Percentiles rank a stretch among this genome's conserved stretches.
phyloP scores from a whole-genome alignment of 495 filamentous ascomycete genomes.

The Pseudotulostoma volvatum region DNA sequence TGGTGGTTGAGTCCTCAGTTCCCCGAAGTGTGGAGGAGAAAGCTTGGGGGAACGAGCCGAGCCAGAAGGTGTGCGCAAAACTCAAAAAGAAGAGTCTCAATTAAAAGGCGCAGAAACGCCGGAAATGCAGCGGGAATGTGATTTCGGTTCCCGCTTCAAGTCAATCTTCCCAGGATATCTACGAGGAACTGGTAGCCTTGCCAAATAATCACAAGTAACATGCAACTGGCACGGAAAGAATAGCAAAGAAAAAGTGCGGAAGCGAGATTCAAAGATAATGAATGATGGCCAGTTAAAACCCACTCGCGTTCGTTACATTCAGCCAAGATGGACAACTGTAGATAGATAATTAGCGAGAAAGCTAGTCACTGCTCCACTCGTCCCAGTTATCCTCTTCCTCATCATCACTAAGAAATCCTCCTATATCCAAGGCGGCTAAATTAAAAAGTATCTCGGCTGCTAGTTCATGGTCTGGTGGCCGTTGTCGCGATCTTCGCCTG shows the following conservation, averaged over 20 bases:
- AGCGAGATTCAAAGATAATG: no score
- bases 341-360: background rate
- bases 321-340: background rate
- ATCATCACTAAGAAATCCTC: background rate
- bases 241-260: background rate
- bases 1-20: no score
- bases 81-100: background rate
- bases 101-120: background rate
- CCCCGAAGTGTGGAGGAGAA: no score
- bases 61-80: background rate
- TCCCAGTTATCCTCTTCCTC: background rate
- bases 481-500: background rate
- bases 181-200: background rate
- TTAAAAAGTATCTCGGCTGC: background rate
- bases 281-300: background rate
- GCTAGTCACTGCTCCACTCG: background rate
- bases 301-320: background rate
- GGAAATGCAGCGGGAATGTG: background rate
- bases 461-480: background rate
- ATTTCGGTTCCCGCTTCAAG: background rate
- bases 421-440: background rate
- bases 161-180: background rate
- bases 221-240: background rate
- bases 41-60: no score
- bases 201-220: background rate